phyloP scores from a whole-genome alignment of 345 rosid species.

The Ailanthus altissimus region DNA sequence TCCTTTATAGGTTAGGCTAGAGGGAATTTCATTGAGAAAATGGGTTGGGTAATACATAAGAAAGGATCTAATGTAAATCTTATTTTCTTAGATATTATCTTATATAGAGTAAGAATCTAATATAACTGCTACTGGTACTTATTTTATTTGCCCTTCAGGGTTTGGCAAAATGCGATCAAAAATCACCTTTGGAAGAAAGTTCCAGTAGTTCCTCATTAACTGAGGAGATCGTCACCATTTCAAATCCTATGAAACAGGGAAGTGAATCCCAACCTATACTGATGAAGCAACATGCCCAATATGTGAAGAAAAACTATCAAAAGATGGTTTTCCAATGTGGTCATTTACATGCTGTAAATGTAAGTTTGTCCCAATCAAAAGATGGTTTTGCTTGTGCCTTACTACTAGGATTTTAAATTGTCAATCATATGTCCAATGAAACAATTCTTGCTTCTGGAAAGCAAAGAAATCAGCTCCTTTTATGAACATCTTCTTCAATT shows the following conservation, averaged over 20 bases:
- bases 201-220: conserved; percentile 40
- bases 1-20: neutral
- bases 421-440: neutral
- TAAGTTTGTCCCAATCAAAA: conserved; percentile 36
- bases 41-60: neutral
- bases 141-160: conserved; percentile 52
- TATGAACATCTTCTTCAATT: neutral
- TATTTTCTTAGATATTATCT: neutral
- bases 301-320: conserved; percentile 80
- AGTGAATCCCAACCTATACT: conserved; percentile 40
- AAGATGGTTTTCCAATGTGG: conserved; percentile 98
- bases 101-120: neutral
- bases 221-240: conserved; percentile 35
- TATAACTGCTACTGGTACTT: neutral
- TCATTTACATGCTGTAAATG: conserved; percentile 93
- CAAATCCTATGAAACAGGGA: conserved; percentile 39
- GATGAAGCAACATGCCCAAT: conserved; percentile 82
- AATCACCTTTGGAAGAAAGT: conserved; percentile 39
- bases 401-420: neutral
- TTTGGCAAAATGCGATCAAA: conserved; percentile 64
- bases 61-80: neutral
- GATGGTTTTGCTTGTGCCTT: neutral
- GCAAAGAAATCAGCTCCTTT: neutral
- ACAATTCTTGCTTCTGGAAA: neutral
- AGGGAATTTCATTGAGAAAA: neutral